phyloP scores from a whole-genome alignment of 768 basidiomycete species.

The Gloeopeniophorella convolvens region DNA sequence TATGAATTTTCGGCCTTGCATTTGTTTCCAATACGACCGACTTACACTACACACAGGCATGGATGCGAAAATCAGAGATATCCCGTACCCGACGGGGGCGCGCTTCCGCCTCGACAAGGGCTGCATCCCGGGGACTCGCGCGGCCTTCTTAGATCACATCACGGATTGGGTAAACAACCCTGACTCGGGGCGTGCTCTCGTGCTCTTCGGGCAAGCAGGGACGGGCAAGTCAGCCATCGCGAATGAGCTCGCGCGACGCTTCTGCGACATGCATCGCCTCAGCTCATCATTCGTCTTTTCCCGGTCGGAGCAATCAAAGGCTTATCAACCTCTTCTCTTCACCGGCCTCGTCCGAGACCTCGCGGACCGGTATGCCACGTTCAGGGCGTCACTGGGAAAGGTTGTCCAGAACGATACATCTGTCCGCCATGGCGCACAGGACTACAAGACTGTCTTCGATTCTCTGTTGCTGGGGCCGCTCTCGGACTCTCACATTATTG shows the following conservation, averaged over 20 bases:
- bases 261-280: background rate
- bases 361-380: background rate
- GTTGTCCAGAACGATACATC: background rate
- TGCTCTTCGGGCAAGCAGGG: no score
- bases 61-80: background rate
- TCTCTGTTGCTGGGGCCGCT: background rate
- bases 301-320: background rate
- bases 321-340: background rate
- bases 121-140: background rate
- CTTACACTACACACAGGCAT: background rate
- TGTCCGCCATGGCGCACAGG: background rate
- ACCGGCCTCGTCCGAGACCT: background rate
- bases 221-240: background rate
- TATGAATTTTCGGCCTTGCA: no score
- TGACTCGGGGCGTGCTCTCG: background rate
- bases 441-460: background rate
- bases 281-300: background rate
- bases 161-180: background rate
- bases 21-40: background rate
- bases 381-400: background rate
- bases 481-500: background rate
- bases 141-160: background rate
- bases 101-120: background rate
- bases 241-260: no score
- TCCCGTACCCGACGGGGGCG: background rate